Base-by-base conservation (phyloP, 2,329 filamentous ascomycete genomes). In the Cytospora piceae region DNA sequence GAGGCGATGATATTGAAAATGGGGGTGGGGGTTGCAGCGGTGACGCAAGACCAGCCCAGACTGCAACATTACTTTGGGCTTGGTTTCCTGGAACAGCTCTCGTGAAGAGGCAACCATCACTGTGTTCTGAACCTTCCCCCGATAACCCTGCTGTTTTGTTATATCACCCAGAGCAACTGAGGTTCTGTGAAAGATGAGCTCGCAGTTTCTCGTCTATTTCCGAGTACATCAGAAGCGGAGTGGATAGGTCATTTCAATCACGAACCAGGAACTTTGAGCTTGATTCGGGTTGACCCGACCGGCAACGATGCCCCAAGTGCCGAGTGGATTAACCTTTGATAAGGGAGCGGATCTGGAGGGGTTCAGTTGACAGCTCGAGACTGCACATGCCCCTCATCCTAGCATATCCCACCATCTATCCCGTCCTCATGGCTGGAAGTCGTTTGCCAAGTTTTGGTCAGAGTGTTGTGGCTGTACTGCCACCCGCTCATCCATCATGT, bases 41-140 rank as follows among this genome's bases (percentile, higher is more conserved):
- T 63, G 61, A 63, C 61, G 57, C 52, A 58, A 63, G 46, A 49
- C 9, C 46, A 49, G 46, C 46, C 22, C n/a, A 49, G 22, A 49
- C 4, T 49, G 46, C 46, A 24, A 49, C 46, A 7, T 22, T 14
- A 24, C n/a, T 24, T n/a, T 11, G n/a, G 46, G 7, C n/a, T 49
- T n/a, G 20, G n/a, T 49, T 24, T 5, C n/a, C 11, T 22, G 22
- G 9, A 49, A 5, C 8, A n/a, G 9, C 15, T 12, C 9, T 20
- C 46, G 17, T 49, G 8, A 49, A 49, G 11, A 46, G 20, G 9
- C 8, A n/a, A 11, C 17, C 20, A 49, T 20, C n/a, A 49, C 22
- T 49, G 7, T 24, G 11, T 46, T 17, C 42, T 46, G 20, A 3
- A 8, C 20, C 22, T 17, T 17, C n/a, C 42, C n/a, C 8, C 11